Conservation (phyloP, 164 flowering plant genomes). For the Chloranthus sessilifolius region DNA sequence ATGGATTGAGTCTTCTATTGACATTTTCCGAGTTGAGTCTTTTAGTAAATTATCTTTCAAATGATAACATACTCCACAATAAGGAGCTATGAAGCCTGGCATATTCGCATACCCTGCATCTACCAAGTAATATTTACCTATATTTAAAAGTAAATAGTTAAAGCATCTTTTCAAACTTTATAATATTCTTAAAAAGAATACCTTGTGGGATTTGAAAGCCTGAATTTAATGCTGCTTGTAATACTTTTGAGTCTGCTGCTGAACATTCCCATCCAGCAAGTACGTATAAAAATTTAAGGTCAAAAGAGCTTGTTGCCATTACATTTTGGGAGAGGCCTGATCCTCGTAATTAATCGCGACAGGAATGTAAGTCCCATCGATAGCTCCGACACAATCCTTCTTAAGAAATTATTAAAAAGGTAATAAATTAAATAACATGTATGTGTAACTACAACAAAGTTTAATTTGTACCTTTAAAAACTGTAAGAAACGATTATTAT, state of each 20-base stretch:
- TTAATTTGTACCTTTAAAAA: slow-evolving; percentile 2
- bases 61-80: not conserved
- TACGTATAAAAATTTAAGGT: not conserved
- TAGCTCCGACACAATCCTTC: slow-evolving; percentile 2
- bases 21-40: no score
- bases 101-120: slow-evolving; percentile 1
- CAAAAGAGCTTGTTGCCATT: slow-evolving; percentile 2
- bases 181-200: no score
- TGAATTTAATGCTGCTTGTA: not conserved
- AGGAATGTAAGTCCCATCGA: not conserved
- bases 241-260: not conserved
- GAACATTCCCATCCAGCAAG: slow-evolving; percentile 5
- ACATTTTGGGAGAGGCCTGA: slow-evolving; percentile 1
- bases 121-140: slow-evolving; percentile 3
- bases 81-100: not conserved
- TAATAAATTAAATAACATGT: not conserved
- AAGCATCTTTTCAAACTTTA: no score
- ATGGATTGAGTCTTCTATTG: no score
- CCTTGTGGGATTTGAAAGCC: slow-evolving; percentile 1
- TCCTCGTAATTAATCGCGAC: not conserved
- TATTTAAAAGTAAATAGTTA: no score
- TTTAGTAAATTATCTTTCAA: no score
- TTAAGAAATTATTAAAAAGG: not conserved
- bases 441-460: not conserved
- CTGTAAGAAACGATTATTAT: not conserved